Evolutionary conservation across 1,139 yeast species (phyloP).

Genomic region (Maudiozyma humilis): DNA sequence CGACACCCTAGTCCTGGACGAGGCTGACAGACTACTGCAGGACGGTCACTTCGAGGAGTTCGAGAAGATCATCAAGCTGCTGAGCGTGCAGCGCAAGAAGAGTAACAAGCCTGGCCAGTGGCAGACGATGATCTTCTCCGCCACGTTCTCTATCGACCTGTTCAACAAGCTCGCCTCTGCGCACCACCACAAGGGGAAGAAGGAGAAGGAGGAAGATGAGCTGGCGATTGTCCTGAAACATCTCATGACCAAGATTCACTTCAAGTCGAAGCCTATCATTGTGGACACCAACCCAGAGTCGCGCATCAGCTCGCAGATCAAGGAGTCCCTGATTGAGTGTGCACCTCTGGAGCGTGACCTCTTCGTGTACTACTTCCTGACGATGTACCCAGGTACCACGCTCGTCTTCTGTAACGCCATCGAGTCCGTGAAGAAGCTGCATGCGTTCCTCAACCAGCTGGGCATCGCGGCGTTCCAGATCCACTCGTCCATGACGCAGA

Average conservation of each 20-base stretch:
- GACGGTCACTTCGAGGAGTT: conserved; percentile 96
- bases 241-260: conserved; percentile 49
- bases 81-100: conserved; percentile 27
- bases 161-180: conserved; percentile 60
- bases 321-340: conserved; percentile 88
- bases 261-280: conserved; percentile 53
- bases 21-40: conserved; percentile 92
- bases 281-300: conserved; percentile 86
- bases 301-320: conserved; percentile 63
- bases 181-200: conserved; percentile 33
- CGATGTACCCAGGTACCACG: conserved; percentile 83
- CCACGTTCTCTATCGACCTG: conserved; percentile 80
- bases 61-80: conserved; percentile 65
- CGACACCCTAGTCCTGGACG: conserved; percentile 78
- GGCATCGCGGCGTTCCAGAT: conserved; percentile 69
- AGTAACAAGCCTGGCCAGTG: conserved; percentile 41
- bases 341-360: conserved; percentile 85
- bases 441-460: conserved; percentile 64
- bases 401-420: conserved; percentile 90
- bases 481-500: conserved; percentile 93
- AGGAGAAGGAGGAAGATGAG: conserved; percentile 38
- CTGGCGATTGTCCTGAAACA: conserved; percentile 49
- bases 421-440: conserved; percentile 82
- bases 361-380: conserved; percentile 76
- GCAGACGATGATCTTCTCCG: conserved; percentile 91